phyloP scores from a whole-genome alignment of 2,329 filamentous ascomycete species.

The Periconia sp. region DNA sequence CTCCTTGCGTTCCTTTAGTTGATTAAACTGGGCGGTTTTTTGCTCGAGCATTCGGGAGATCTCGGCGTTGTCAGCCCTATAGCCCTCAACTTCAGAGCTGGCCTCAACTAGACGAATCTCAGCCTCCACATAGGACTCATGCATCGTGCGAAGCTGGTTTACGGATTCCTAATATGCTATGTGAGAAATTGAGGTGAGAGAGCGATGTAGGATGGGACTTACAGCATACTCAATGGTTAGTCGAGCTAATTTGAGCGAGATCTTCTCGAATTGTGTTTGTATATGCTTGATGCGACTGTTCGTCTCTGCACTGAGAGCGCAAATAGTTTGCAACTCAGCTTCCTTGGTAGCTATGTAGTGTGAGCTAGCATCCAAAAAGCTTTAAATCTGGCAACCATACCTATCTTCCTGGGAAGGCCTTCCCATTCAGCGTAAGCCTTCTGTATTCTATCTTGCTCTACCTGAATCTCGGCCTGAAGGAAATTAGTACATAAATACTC shows the following conservation, averaged over 20 bases:
- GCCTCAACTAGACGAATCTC: conserved; percentile 79
- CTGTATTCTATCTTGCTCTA: conserved; percentile 72
- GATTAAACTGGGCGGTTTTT: conserved; percentile 20
- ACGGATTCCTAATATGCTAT: conserved; percentile 64
- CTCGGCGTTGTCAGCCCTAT: conserved; percentile 67
- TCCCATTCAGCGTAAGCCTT: conserved; percentile 68
- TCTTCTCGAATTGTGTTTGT: conserved; percentile 42
- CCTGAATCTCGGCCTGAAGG: conserved; percentile 50
- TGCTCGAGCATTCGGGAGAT: conserved; percentile 43
- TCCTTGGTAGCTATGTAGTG: conserved; percentile 48
- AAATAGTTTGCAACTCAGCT: conserved; percentile 52
- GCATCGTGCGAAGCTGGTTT: conserved; percentile 64
- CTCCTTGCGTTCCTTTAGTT: conserved; percentile 21
- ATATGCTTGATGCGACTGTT: conserved; percentile 58
- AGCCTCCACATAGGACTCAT: conserved; percentile 70
- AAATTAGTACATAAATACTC: neutral
- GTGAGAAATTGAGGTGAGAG: too few relatives aligned
- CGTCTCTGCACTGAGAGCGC: conserved; percentile 50
- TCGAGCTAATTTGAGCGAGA: conserved; percentile 48
- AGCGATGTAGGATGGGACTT: conserved; percentile 39
- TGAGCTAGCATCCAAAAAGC: conserved; percentile 26
- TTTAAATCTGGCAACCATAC: conserved; percentile 53
- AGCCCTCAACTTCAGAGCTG: conserved; percentile 73
- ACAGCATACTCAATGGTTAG: conserved; percentile 62
- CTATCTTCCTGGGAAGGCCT: conserved; percentile 73